Base-by-base conservation (phyloP, 2,329 filamentous ascomycete species). In the Biscogniauxia sp. region DNA sequence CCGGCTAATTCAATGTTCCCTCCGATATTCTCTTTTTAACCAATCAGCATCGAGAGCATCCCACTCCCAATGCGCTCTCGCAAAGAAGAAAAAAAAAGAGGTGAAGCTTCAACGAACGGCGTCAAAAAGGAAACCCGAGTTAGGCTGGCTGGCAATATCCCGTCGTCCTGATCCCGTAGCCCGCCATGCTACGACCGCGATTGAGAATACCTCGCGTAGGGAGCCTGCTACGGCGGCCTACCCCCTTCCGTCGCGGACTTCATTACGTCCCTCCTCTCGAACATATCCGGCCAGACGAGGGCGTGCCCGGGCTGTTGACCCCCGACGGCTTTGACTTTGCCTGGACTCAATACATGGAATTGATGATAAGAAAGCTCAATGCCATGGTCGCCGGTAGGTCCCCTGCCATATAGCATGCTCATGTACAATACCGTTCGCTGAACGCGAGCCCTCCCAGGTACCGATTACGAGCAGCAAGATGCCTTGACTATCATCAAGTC, bases 281-380 rank as follows among this genome's bases (percentile, higher is more conserved):
- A 37, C 78, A 83, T 59, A 77, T 76, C 55, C 66, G 65, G 23
- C 53, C 66, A 20, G 32, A 67, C 8, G 61, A 81, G 52, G 84
- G 82, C 61, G 81, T 97, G 5, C 84, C 86, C n/a, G 85, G 86
- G 15, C 82, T 98, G 62, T 81, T 97, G 73, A 88, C 88, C 28
- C 75, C 82, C 1, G 80, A 84, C 55, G 91, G 85, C 58, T 96
- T 91, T 76, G 78, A 89, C 59, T 83, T 91, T 58, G 88, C 93
- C 55, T 99, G 92, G 88, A 88, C 84, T 37, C 82, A 93, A 72
- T 96, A 97, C 79, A 93, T 96, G 82, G 73, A 79, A 45, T 77
- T 89, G 66, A 82, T 94, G 70, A 76, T 93, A 56, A 81, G 92
- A 64, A 90, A 90, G 76, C 83, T 98, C 74, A 96, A 96, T 76